Evolutionary conservation across 2,329 filamentous ascomycete species (phyloP), one percentile per base, ranked within the genome.

Genomic region (Alternaria triticimaculans): DNA sequence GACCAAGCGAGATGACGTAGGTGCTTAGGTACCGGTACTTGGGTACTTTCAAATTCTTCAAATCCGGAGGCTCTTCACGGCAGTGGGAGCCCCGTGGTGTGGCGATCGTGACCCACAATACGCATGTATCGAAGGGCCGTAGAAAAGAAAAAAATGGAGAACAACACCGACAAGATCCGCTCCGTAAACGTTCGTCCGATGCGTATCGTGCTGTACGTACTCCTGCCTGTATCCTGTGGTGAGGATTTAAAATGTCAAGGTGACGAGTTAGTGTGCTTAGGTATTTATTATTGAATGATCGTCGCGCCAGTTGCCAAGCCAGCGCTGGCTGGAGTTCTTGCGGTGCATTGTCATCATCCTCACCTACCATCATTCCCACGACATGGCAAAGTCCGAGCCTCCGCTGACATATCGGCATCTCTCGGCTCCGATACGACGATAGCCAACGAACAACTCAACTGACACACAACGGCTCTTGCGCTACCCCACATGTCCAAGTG

Each of bases 71-170:
- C 23, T 4, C 26, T 30, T 10, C 20, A 45, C 48, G 25, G 48
- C 37, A 44, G 37, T 60, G 57, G 26, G 49, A 45, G 54, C 37
- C 53, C 53, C 26, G 10, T 61, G 37, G 20, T 28, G 37, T 23
- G 26, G 58, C 37, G 54, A 58, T 46, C 21, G 44, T 20, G 48
- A 58, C 55, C 60, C 56, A 59, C 50, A 59, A 45, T 51, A 37
- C 46, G 30, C 20, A 37, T 58, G 54, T 46, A 62, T 48, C 59
- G 59, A 62, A 62, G 45, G 30, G 33, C 26, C 54, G 37, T 62
- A 53, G 59, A 62, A 58, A 49, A 15, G 14, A 58, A 58, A 58
- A 51, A 20, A 18, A 9, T 20, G 30, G 55, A 21, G 49, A 43
- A 50, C 20, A 37, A 7, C 18, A 41, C 53, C 25, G 25, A 44